These are phyloP conservation scores for Sporothrix schenckii DNA, from an alignment of 2,329 filamentous ascomycete genomes.

Conservation along the genomic window DNA sequence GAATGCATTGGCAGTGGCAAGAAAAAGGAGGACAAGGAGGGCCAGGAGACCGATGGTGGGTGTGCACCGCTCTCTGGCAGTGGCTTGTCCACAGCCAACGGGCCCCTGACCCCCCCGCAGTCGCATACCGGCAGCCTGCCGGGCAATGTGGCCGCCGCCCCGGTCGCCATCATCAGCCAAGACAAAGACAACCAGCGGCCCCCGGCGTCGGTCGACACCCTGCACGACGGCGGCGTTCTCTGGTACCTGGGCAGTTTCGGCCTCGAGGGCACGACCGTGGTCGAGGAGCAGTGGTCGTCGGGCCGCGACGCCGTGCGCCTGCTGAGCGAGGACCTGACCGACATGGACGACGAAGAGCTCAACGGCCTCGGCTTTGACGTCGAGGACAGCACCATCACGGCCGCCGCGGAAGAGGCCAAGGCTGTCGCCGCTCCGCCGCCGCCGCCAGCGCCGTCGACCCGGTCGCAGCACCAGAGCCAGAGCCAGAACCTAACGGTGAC, in stretches of 20 bases:
- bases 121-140: slow-evolving; percentile 58
- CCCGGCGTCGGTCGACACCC: slow-evolving; percentile 53
- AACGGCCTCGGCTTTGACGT: slow-evolving; percentile 66
- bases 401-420: slow-evolving; percentile 32
- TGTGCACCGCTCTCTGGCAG: neutral
- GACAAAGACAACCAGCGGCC: neutral
- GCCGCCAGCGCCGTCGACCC: neutral
- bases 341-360: slow-evolving; percentile 88
- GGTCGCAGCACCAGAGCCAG: neutral
- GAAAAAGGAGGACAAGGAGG: slow-evolving; percentile 36
- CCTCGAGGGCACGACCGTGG: slow-evolving; percentile 75
- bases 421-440: slow-evolving; percentile 6
- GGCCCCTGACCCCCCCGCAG: slow-evolving; percentile 68
- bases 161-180: slow-evolving; percentile 34
- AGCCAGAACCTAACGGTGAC: slow-evolving; percentile 18
- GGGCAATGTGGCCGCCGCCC: slow-evolving; percentile 37
- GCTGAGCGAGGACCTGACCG: slow-evolving; percentile 85
- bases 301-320: slow-evolving; percentile 67
- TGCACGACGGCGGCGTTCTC: slow-evolving; percentile 75
- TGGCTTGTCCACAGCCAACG: slow-evolving; percentile 32
- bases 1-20: neutral
- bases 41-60: slow-evolving; percentile 48
- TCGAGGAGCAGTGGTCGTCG: slow-evolving; percentile 68
- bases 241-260: slow-evolving; percentile 88
- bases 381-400: slow-evolving; percentile 52